Base-by-base conservation (phyloP, 2,329 filamentous ascomycete species). In the Rugonectria rugulosa region DNA sequence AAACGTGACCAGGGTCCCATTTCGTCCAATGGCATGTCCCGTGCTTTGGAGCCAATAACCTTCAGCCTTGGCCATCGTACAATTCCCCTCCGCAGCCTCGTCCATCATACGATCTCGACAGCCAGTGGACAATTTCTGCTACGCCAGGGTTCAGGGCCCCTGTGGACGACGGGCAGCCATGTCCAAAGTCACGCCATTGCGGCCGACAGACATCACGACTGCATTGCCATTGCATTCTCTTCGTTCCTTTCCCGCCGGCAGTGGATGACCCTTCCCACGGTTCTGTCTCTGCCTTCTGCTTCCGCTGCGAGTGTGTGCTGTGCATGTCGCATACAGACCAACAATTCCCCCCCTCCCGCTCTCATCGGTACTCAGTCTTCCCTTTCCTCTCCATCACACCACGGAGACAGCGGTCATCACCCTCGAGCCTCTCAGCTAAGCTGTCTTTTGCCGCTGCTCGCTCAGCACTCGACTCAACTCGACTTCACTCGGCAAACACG, bases 41-140 rank as follows among this genome's bases (percentile, higher is more conserved):
- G 37, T 48, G 50, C 58, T 54, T 53, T 24, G 34, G 50, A 64
- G 56, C 64, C 64, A 67, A 67, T 67, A 21, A 58, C 45, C 17
- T 41, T 34, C 44, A 31, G 58, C 53, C 62, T 67, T 65, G 64
- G 57, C 57, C 55, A 68, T 68, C 66, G 66, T 68, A 65, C 66
- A 66, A 68, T 68, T 68, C 66, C 67, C 68, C 69, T 71, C 66
- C 60, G 53, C 65, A 74, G 72, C 72, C 72, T 74, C 59, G 72
- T 55, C 49, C 64, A 74, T 74, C 72, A 73, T 74, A 74, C 72
- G 72, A 74, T 73, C 65, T 71, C 61, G 59, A 21, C 59, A 48
- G 45, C 51, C 36, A 62, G 61, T 62, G 59, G 57, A 59, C 64
- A 66, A 62, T 64, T 65, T 66, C 59, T 63, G 62, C 57, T 68